Evolutionary conservation across 768 basidiomycete species (phyloP).

Genomic region (Strobilomyces confusus): DNA sequence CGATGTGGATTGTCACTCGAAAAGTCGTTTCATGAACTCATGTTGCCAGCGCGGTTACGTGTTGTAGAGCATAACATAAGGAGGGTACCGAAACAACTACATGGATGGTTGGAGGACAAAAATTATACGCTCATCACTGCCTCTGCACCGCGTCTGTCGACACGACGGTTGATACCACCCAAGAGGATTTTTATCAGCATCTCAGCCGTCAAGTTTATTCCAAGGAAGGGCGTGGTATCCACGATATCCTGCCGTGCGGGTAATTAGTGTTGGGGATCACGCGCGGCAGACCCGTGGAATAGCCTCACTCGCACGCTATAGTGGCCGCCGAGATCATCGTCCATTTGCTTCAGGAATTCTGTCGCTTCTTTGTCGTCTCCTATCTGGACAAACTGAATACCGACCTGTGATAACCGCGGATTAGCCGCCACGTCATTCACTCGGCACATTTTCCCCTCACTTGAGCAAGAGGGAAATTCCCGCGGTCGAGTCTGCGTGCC

Average conservation of each 20-base stretch:
- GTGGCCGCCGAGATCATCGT: conserved; percentile 46
- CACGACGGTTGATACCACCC: conserved; percentile 60
- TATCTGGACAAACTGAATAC: conserved; percentile 72
- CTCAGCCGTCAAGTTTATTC: conserved; percentile 40
- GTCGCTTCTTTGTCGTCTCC: conserved; percentile 43
- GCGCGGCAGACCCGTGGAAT: neutral
- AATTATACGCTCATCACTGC: conserved; percentile 20
- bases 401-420: conserved; percentile 38
- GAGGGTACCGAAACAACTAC: neutral
- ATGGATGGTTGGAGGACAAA: neutral
- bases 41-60: no score
- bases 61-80: neutral
- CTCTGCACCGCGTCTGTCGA: conserved; percentile 35
- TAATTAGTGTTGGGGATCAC: neutral
- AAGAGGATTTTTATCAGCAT: conserved; percentile 59
- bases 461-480: conserved; percentile 50
- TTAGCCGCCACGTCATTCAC: neutral
- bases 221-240: conserved; percentile 58
- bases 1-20: no score
- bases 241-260: conserved; percentile 54
- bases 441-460: conserved; percentile 25
- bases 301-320: conserved; percentile 43
- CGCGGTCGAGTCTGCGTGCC: conserved; percentile 49
- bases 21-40: no score
- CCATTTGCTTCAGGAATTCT: conserved; percentile 48